These are phyloP conservation scores for Trametes hirsuta DNA, from an alignment of 1,284 basidiomycete species.

Conservation along the genomic window DNA sequence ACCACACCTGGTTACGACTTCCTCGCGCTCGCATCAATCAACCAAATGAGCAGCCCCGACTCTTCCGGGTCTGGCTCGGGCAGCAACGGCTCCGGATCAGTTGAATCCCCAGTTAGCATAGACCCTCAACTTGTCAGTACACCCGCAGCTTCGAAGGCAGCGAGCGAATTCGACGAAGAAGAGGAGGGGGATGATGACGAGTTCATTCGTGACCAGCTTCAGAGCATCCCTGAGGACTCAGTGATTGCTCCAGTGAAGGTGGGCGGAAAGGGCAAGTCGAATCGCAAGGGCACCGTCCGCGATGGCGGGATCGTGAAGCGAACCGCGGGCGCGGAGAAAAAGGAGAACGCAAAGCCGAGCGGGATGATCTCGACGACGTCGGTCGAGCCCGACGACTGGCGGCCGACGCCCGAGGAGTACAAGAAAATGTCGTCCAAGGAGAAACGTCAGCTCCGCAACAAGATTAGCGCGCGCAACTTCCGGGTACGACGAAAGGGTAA, in stretches of 20 bases:
- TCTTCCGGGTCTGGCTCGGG: conserved; percentile 27
- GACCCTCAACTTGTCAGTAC: conserved; percentile 57
- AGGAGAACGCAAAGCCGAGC: conserved; percentile 37
- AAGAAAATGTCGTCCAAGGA: conserved; percentile 95
- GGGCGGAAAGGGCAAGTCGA: conserved; percentile 61
- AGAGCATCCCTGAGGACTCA: conserved; percentile 22
- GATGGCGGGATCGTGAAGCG: conserved; percentile 76
- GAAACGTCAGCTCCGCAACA: conserved; percentile 95
- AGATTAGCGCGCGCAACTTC: conserved; percentile 96
- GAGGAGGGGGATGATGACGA: conserved; percentile 29
- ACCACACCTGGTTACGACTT: conserved; percentile 45
- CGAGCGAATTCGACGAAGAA: conserved; percentile 38
- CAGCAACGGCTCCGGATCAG: conserved; percentile 25
- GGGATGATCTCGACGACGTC: conserved; percentile 46
- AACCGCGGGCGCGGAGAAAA: conserved; percentile 41
- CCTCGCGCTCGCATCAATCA: conserved; percentile 29
- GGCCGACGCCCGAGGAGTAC: conserved; percentile 90
- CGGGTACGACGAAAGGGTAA: conserved; percentile 88
- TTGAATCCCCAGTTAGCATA: conserved; percentile 44
- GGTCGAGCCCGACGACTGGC: conserved; percentile 71
- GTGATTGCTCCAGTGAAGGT: conserved; percentile 49
- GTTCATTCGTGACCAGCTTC: conserved; percentile 20
- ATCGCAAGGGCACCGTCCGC: conserved; percentile 69
- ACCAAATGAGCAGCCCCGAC: conserved; percentile 31
- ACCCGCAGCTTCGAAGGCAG: conserved; percentile 42